Percentiles rank a stretch among this genome's conserved stretches.
Conservation (phyloP, 495 filamentous ascomycete species). For the Cenococcum geophilum region DNA sequence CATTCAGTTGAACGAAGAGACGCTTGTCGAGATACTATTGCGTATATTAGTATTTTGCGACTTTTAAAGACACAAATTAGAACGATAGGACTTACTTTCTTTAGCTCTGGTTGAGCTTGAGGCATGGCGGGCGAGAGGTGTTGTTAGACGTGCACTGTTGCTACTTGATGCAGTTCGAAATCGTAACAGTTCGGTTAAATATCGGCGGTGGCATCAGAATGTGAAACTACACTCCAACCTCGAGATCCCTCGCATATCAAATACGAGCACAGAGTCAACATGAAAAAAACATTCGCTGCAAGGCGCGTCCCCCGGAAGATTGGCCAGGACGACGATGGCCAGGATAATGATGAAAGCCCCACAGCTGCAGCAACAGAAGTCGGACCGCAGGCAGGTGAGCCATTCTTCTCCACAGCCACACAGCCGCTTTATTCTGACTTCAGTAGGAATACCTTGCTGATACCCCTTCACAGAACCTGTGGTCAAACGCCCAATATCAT, state of each 20-base stretch:
- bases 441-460: slow-evolving; percentile 25
- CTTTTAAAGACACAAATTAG: not conserved
- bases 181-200: not conserved
- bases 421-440: slow-evolving; percentile 23
- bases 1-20: slow-evolving; percentile 95
- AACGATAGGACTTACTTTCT: slow-evolving; percentile 61
- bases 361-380: not conserved
- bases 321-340: slow-evolving; percentile 59
- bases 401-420: not conserved
- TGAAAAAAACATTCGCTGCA: slow-evolving; percentile 61
- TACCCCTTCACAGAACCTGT: slow-evolving; percentile 21
- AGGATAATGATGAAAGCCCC: slow-evolving; percentile 32
- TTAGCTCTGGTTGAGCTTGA: slow-evolving; percentile 97
- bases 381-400: slow-evolving; percentile 17
- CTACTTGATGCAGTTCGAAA: not conserved
- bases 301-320: slow-evolving; percentile 72
- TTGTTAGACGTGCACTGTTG: not conserved
- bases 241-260: not conserved
- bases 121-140: slow-evolving; percentile 62
- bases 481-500: slow-evolving; percentile 22
- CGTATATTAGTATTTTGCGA: not conserved
- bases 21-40: slow-evolving; percentile 96
- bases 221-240: not conserved
- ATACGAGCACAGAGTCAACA: slow-evolving; percentile 29
- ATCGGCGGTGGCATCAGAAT: not conserved